Evolutionary conservation across 2,329 filamentous ascomycete species (phyloP).

Genomic region (Claviceps sp.): DNA sequence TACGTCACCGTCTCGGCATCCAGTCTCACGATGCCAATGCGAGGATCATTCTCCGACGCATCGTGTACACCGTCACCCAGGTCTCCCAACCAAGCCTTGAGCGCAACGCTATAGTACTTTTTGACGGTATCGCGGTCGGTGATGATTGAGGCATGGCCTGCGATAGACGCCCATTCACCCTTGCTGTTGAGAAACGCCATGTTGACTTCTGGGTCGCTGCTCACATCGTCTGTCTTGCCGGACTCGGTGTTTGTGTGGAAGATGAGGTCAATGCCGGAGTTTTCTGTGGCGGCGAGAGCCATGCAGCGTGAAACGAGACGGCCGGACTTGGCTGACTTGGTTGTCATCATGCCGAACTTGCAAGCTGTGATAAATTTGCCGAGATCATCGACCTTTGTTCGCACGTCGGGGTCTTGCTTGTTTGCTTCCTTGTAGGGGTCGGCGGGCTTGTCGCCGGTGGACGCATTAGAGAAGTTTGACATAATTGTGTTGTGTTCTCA

Average conservation of each 20-base stretch:
- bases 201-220: conserved; percentile 61
- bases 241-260: conserved; percentile 90
- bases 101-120: conserved; percentile 58
- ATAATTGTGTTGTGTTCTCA: conserved; percentile 13
- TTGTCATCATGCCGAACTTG: conserved; percentile 89
- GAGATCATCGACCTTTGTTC: conserved; percentile 67
- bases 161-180: conserved; percentile 78
- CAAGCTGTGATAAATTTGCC: conserved; percentile 53
- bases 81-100: conserved; percentile 82
- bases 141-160: conserved; percentile 56
- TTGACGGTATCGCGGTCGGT: conserved; percentile 55
- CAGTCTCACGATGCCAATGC: conserved; percentile 70
- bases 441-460: conserved; percentile 46
- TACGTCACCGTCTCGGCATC: conserved; percentile 62
- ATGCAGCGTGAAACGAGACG: conserved; percentile 71
- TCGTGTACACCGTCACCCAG: conserved; percentile 74
- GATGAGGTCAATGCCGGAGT: conserved; percentile 65
- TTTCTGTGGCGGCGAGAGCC: conserved; percentile 72
- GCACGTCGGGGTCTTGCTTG: conserved; percentile 47
- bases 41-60: conserved; percentile 66
- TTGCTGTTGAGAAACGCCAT: conserved; percentile 63
- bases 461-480: conserved; percentile 37
- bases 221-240: conserved; percentile 73
- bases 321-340: conserved; percentile 49
- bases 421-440: conserved; percentile 74